Evolutionary conservation across 805 yeast species (phyloP).

Genomic region (Jamesozyma piceae): DNA sequence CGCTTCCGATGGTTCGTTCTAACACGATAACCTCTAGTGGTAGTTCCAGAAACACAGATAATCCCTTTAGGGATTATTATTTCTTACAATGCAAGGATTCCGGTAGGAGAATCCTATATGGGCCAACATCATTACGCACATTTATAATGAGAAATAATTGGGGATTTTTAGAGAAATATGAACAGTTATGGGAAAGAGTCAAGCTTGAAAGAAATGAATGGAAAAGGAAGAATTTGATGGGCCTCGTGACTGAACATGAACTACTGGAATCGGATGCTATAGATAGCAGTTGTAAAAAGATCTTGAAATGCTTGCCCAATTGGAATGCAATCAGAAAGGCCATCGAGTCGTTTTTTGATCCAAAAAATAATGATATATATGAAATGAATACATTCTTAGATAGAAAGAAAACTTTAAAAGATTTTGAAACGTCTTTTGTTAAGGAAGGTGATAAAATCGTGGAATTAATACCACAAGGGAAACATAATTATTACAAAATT

Average conservation of each 20-base stretch:
- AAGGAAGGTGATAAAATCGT: constrained; percentile 5
- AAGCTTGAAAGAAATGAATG: constrained; percentile 19
- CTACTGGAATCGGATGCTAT: not conserved
- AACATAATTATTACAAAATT: constrained; percentile 21
- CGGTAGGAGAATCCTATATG: constrained; percentile 22
- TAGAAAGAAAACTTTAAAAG: constrained; percentile 14
- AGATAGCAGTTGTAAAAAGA: constrained; percentile 1
- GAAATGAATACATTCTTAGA: constrained; percentile 12
- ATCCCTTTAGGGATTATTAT: constrained; percentile 10
- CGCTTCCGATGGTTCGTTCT: too few species aligned
- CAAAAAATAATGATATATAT: constrained; percentile 8
- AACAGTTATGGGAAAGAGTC: constrained; percentile 19
- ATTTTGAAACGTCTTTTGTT: constrained; percentile 14
- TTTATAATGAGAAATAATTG: constrained; percentile 10
- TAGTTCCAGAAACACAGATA: constrained; percentile 2
- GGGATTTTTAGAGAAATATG: constrained; percentile 13
- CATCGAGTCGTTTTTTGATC: constrained; percentile 12
- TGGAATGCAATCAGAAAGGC: constrained; percentile 10
- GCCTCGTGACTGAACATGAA: constrained; percentile 15
- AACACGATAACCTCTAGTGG: constrained; percentile 4
- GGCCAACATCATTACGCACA: constrained; percentile 25
- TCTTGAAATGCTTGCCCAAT: constrained; percentile 15
- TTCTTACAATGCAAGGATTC: constrained; percentile 13
- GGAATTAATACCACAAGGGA: constrained; percentile 8
- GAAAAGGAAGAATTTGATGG: constrained; percentile 10